Evolutionary conservation across 257 asterid species (phyloP), one percentile per base, ranked within the genome.

Genomic region (Craterostigma plantagineum): DNA sequence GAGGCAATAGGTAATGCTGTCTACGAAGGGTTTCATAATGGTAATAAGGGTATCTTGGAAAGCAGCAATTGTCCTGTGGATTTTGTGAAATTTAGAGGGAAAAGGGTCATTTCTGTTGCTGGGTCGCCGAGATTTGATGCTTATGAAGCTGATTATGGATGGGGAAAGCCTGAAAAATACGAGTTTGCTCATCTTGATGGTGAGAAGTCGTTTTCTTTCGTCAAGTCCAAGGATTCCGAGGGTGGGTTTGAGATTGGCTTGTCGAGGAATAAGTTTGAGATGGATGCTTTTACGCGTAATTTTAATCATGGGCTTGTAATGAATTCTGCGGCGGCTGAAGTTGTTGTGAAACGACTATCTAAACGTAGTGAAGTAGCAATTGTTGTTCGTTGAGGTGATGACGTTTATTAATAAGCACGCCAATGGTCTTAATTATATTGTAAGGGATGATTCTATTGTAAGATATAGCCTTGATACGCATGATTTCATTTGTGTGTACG

Each of bases 201-300:
- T 4, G 54, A 65, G 4, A 54, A 47, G 0, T 53, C 77, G 5
- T 40, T 70, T 14, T 70, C 78, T 4, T 33, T 70, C 1, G 42
- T 14, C 41, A 54, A 50, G 38, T 55, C 59, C 16, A 56, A 70
- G 35, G 65, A 59, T 5, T 43, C 46, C 7, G 65, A 55, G 11
- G 73, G 78, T 13, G 70, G 60, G 10, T n/a, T 70, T 13, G 78
- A 70, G 54, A 54, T 70, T 27, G 74, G 70, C 3, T 16, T 70
- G 54, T 56, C 63, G 1, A 39, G 59, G 37, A 41, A 30, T 0
- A 53, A 59, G 55, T 9, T n/a, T 3, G 46, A 53, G 44, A 62
- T 70, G 65, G 60, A 59, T 35, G 46, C 33, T 14, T 53, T 59
- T 33, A 37, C 47, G 36, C 11, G 11, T 52, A 11, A 34, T 15